Evolutionary conservation across 73 alveolate species (phyloP).

Genomic region (Halteria grandinella): DNA sequence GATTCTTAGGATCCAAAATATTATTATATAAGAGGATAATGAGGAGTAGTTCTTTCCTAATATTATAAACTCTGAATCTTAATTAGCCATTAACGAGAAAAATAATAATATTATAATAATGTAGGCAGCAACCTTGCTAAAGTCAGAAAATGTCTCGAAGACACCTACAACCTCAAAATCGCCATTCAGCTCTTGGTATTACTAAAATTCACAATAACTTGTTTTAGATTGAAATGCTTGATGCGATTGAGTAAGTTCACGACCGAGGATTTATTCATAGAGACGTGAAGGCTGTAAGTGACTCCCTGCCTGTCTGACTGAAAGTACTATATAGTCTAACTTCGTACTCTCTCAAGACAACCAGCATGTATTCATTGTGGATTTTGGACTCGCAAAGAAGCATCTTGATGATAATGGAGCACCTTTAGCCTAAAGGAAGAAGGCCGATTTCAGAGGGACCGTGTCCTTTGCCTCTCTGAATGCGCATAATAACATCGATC

Average conservation of each 20-base stretch:
- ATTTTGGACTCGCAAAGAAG: constrained; percentile 79
- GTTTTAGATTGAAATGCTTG: constrained; percentile 64
- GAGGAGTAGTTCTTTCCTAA: no score
- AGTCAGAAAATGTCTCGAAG: constrained; percentile 53
- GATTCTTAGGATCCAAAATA: no score
- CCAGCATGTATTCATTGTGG: constrained; percentile 55
- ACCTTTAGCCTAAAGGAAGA: constrained; percentile 51
- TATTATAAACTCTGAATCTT: no score
- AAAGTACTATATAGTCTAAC: constrained; percentile 67
- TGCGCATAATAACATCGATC: constrained; percentile 84
- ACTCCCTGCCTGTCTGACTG: no score
- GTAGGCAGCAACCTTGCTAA: constrained; percentile 62
- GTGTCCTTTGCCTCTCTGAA: constrained; percentile 88
- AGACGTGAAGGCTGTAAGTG: constrained; percentile 70
- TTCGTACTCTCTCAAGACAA: constrained; percentile 59
- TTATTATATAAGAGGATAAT: no score
- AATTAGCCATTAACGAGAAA: no score
- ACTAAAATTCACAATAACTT: neutral
- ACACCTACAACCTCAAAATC: constrained; percentile 12
- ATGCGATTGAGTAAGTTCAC: constrained; percentile 68
- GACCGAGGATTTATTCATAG: constrained; percentile 68
- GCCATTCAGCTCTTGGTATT: constrained; percentile 50
- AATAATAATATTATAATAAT: no score
- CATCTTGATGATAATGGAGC: constrained; percentile 54
- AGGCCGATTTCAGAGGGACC: constrained; percentile 84